phyloP scores from a whole-genome alignment of 2,329 filamentous ascomycete species.

The Immersiporthe knoxdaviesiana region DNA sequence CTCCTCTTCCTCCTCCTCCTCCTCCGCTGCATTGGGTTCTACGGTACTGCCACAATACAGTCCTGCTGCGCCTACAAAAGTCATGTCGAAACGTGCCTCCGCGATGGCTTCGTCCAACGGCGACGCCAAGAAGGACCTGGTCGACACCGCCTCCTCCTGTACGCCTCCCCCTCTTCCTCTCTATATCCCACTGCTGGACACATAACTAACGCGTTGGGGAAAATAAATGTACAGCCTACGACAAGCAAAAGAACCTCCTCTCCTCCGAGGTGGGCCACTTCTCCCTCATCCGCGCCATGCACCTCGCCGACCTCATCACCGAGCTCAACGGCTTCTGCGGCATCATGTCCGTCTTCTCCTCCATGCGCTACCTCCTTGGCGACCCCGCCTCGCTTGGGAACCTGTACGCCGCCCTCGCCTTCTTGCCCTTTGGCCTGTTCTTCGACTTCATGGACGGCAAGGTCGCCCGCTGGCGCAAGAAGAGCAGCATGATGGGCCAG shows the following conservation, averaged over 20 bases:
- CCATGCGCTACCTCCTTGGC: slow-evolving; percentile 87
- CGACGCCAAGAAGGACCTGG: slow-evolving; percentile 23
- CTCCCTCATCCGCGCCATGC: slow-evolving; percentile 67
- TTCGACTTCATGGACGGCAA: slow-evolving; percentile 99
- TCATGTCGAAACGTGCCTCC: slow-evolving; percentile 28
- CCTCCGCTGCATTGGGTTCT: not conserved
- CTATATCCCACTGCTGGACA: not conserved
- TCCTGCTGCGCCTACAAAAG: not conserved
- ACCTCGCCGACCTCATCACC: slow-evolving; percentile 83
- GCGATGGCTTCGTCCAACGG: slow-evolving; percentile 24
- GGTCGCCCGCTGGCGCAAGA: slow-evolving; percentile 93
- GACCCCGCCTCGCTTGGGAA: slow-evolving; percentile 67
- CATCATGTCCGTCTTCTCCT: slow-evolving; percentile 94
- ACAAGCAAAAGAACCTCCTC: slow-evolving; percentile 78
- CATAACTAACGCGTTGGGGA: not conserved
- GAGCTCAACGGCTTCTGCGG: slow-evolving; percentile 85
- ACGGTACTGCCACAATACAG: not conserved
- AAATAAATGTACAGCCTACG: slow-evolving; percentile 51
- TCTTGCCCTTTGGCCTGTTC: slow-evolving; percentile 92
- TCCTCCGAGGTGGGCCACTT: slow-evolving; percentile 75
- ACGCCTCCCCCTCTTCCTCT: slow-evolving; percentile 22
- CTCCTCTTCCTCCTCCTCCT: not conserved
- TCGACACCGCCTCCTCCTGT: slow-evolving; percentile 18
- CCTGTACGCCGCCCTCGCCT: slow-evolving; percentile 79
- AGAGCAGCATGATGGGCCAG: slow-evolving; percentile 97